A percentile compares a stretch with the other conserved stretches of the same genome.
These are phyloP conservation scores for Solioccasus polychromus DNA, from an alignment of 768 basidiomycete species.

Conservation along the genomic window DNA sequence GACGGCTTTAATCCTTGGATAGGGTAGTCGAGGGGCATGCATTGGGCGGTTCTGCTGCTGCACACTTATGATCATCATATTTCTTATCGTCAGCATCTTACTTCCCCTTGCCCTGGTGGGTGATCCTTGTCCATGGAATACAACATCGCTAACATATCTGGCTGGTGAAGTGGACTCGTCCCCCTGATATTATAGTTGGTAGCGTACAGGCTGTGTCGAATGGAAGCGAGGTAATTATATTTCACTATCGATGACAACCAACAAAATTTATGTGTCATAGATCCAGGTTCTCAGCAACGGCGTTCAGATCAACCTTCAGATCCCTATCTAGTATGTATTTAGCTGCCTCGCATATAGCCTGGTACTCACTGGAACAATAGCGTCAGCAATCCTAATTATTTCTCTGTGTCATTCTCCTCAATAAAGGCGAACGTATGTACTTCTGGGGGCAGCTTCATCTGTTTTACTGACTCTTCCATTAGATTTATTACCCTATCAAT, in stretches of 20 bases:
- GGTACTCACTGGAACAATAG: constrained; percentile 36
- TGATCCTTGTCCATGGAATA: not conserved
- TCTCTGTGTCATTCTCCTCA: constrained; percentile 61
- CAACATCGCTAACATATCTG: constrained; percentile 2
- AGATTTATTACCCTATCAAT: constrained; percentile 78
- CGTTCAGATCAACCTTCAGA: constrained; percentile 55
- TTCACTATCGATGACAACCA: not conserved
- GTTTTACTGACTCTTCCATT: constrained; percentile 4
- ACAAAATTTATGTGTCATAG: constrained; percentile 27
- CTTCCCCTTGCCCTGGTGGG: constrained; percentile 68
- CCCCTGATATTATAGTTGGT: constrained; percentile 65
- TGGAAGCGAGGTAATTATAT: constrained; percentile 44
- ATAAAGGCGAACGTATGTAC: constrained; percentile 56
- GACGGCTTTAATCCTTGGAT: not conserved
- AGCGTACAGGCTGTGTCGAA: constrained; percentile 38
- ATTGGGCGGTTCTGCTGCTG: constrained; percentile 75
- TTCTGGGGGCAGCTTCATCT: not conserved
- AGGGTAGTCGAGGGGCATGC: constrained; percentile 63
- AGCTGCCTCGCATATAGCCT: not conserved
- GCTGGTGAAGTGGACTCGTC: constrained; percentile 64
- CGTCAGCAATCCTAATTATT: constrained; percentile 81
- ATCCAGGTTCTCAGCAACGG: constrained; percentile 41
- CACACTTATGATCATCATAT: constrained; percentile 60
- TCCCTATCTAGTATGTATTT: constrained; percentile 61
- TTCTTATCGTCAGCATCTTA: constrained; percentile 64